Conservation (phyloP, 495 filamentous ascomycete genomes). For the Aspergillus conjunctus region DNA sequence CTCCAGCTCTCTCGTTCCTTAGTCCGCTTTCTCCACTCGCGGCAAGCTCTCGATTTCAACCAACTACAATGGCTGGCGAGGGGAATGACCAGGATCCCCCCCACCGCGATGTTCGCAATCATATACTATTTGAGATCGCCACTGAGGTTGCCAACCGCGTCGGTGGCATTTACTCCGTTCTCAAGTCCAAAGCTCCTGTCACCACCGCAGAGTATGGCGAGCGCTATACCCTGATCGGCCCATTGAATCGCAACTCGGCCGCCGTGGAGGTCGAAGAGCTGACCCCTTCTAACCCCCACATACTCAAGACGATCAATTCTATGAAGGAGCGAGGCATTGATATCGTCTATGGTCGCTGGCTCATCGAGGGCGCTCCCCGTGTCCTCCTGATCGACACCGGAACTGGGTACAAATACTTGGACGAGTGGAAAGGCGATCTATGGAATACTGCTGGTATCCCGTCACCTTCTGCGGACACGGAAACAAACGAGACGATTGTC, state of each 20-base stretch:
- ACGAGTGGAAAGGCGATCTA: slow-evolving; percentile 97
- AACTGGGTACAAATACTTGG: slow-evolving; percentile 84
- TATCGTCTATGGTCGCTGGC: slow-evolving; percentile 92
- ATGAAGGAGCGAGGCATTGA: slow-evolving; percentile 92
- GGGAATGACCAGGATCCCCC: slow-evolving; percentile 42
- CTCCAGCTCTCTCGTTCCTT: neutral
- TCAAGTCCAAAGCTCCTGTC: slow-evolving; percentile 98
- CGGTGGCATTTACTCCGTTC: slow-evolving; percentile 97
- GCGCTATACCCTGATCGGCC: slow-evolving; percentile 92
- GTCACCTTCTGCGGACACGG: slow-evolving; percentile 83
- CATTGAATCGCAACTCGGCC: slow-evolving; percentile 87
- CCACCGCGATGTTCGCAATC: slow-evolving; percentile 71
- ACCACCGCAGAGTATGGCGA: slow-evolving; percentile 99
- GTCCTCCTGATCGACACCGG: slow-evolving; percentile 94
- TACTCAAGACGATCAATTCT: slow-evolving; percentile 78
- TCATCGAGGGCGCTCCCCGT: slow-evolving; percentile 93
- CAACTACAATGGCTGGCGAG: slow-evolving; percentile 33
- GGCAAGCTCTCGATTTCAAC: neutral
- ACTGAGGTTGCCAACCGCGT: slow-evolving; percentile 98
- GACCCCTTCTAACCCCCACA: slow-evolving; percentile 75
- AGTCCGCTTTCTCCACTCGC: neutral
- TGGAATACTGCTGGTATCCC: slow-evolving; percentile 95
- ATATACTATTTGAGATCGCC: slow-evolving; percentile 90
- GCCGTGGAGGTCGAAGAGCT: slow-evolving; percentile 95
- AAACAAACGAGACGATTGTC: slow-evolving; percentile 96